These are phyloP conservation scores for Madurella mycetomatis DNA, from an alignment of 2,329 filamentous ascomycete genomes.

Conservation along the genomic window DNA sequence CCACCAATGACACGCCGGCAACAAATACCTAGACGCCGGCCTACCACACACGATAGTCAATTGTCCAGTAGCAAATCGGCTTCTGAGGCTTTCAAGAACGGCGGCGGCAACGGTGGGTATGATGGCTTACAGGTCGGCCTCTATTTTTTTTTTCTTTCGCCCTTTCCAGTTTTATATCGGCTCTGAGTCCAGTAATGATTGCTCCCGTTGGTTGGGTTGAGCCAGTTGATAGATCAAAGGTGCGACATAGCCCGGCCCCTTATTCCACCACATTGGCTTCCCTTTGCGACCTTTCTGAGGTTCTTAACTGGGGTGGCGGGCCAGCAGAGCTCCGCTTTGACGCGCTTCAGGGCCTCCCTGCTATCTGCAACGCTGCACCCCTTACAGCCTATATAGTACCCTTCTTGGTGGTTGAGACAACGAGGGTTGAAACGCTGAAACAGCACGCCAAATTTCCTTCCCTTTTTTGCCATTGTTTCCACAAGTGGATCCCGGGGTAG, in stretches of 20 bases:
- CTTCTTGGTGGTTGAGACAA: neutral
- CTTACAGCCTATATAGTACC: neutral
- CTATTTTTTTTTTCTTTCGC: neutral
- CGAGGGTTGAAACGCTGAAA: slow-evolving; percentile 6
- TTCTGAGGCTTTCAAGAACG: too few relatives aligned
- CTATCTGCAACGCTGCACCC: neutral
- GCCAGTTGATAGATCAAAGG: neutral
- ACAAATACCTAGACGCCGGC: too few relatives aligned
- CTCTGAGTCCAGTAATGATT: too few relatives aligned
- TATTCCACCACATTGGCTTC: neutral
- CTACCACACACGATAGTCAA: too few relatives aligned
- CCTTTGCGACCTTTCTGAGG: neutral
- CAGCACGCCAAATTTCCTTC: neutral
- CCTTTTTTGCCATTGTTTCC: neutral
- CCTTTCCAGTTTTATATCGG: too few relatives aligned
- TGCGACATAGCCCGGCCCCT: neutral
- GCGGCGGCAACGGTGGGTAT: too few relatives aligned
- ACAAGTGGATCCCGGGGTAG: neutral
- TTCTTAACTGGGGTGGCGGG: neutral
- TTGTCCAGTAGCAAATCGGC: too few relatives aligned
- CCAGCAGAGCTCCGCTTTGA: slow-evolving; percentile 1
- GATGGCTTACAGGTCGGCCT: neutral
- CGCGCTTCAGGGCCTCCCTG: neutral
- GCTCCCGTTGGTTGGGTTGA: too few relatives aligned
- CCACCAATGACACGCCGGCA: too few relatives aligned